phyloP scores from a whole-genome alignment of 495 filamentous ascomycete species.

The Pseudevernia furfuracea region DNA sequence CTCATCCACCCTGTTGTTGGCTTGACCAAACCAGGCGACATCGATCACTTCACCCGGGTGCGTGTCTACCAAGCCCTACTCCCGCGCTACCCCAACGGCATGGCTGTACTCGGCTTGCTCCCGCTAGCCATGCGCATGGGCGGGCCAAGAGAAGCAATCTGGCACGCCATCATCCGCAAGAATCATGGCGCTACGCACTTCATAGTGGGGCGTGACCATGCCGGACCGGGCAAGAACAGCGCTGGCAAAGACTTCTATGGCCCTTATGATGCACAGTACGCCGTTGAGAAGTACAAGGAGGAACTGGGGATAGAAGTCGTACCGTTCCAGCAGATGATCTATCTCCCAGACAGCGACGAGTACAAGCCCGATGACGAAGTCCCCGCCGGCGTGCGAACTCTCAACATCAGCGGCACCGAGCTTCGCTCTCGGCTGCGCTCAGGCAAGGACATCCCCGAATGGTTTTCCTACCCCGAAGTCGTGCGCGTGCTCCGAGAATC shows the following conservation, averaged over 20 bases:
- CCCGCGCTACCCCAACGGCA: conserved; percentile 96
- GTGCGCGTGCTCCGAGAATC: conserved; percentile 92
- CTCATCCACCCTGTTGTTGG: conserved; percentile 98
- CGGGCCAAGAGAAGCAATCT: conserved; percentile 95
- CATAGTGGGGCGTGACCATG: conserved; percentile 97
- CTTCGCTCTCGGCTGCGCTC: conserved; percentile 82
- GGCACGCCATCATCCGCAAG: conserved; percentile 99
- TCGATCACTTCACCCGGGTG: conserved; percentile 99
- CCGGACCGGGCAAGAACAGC: conserved; percentile 93
- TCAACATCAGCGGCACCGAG: conserved; percentile 96
- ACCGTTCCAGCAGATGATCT: conserved; percentile 99
- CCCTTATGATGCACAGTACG: conserved; percentile 95
- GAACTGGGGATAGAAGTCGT: conserved; percentile 98
- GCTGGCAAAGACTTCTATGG: conserved; percentile 96
- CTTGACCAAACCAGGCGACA: conserved; percentile 96
- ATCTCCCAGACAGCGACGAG: conserved; percentile 93
- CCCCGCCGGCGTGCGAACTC: conserved; percentile 69
- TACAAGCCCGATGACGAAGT: conserved; percentile 91
- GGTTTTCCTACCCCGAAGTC: conserved; percentile 99
- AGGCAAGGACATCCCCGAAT: conserved; percentile 90
- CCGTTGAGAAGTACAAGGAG: conserved; percentile 90
- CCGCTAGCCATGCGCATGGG: conserved; percentile 99
- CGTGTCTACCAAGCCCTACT: conserved; percentile 96
- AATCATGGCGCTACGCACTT: conserved; percentile 99
- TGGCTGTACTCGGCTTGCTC: conserved; percentile 94